Evolutionary conservation across 106 monocot species (phyloP), one percentile per base, ranked within the genome.

Genomic region (Hemerocallis citrina): DNA sequence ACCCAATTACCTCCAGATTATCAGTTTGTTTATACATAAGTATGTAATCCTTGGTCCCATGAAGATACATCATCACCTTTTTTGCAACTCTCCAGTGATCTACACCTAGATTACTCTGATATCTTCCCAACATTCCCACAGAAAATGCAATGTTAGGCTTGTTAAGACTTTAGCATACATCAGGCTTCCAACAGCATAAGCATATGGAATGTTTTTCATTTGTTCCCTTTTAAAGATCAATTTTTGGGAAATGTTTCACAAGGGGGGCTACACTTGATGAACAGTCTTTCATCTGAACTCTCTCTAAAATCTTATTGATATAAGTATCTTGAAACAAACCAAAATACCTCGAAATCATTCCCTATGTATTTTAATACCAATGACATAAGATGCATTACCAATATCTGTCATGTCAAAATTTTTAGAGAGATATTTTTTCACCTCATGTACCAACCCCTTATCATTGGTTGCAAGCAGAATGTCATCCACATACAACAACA

Each of bases 21-120:
- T 59, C 9, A 23, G 59, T n/a, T 8, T 36, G 2, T 39, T 23
- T 59, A 34, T 59, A 59, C 22, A 16, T 47, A 36, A 64, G 64
- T 48, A 6, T 64, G 62, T 44, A 62, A 30, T 62, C 44, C 32
- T 62, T 62, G 15, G 62, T 62, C 28, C 25, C 62, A 44, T 62
- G 41, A 22, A 61, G 60, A 61, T 40, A 61, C 60, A n/a, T 45
- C 28, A 62, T 6, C 14, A 62, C 30, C 19, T 64, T 64, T 0
- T 64, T 64, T 43, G 25, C 62, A 44, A 1, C 60, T 33, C 32
- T 62, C 62, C 62, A 62, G 30, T 42, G 39, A 12, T 62, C 42
- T n/a, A n/a, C 1, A 62, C 29, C 63, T 22, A 24, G 31, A 58
- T 63, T 46, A 19, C 29, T 63, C 21, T 45, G 28, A 36, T 45